A percentile compares a stretch with the other conserved stretches of the same genome.
Evolutionary conservation across 2,329 filamentous ascomycete genomes (phyloP).

Genomic region (Teratosphaeria gauchensis): DNA sequence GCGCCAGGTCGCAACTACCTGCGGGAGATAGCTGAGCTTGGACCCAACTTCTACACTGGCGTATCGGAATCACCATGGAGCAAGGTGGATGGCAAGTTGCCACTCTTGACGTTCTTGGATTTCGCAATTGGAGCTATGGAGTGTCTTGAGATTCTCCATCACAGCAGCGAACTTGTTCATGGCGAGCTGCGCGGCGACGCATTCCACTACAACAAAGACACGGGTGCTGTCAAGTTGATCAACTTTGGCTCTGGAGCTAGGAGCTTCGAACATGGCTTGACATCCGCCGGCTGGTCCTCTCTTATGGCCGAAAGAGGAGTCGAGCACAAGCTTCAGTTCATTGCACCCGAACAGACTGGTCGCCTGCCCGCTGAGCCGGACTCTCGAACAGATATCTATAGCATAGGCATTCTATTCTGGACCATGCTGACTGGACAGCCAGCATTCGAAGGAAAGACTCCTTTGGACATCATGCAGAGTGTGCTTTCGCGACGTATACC

Average conservation of each 20-base stretch:
- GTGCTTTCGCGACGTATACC: constrained; percentile 73
- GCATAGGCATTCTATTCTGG: constrained; percentile 82
- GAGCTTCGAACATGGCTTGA: constrained; percentile 81
- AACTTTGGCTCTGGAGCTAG: constrained; percentile 80
- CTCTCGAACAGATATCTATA: constrained; percentile 86
- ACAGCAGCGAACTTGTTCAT: constrained; percentile 75
- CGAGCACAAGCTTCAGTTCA: constrained; percentile 81
- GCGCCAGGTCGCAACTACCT: constrained; percentile 67
- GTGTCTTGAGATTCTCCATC: constrained; percentile 83
- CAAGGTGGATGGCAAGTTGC: constrained; percentile 41
- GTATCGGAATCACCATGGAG: constrained; percentile 12
- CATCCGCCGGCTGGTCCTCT: constrained; percentile 74
- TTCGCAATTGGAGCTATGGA: constrained; percentile 84
- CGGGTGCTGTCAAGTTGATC: constrained; percentile 63
- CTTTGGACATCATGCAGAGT: constrained; percentile 84
- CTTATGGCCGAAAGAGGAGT: constrained; percentile 76
- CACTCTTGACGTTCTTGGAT: constrained; percentile 69
- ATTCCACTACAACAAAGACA: constrained; percentile 72
- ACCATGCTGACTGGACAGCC: constrained; percentile 69
- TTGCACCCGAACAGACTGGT: constrained; percentile 90
- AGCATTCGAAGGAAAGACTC: constrained; percentile 68
- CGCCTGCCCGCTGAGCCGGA: constrained; percentile 88
- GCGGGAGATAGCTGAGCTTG: constrained; percentile 61
- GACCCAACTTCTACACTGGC: constrained; percentile 46
- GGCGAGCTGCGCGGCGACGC: constrained; percentile 85